Percentiles rank a stretch among this genome's conserved stretches.
phyloP scores from a whole-genome alignment of 345 rosid genomes.

The Murraya koenigii region DNA sequence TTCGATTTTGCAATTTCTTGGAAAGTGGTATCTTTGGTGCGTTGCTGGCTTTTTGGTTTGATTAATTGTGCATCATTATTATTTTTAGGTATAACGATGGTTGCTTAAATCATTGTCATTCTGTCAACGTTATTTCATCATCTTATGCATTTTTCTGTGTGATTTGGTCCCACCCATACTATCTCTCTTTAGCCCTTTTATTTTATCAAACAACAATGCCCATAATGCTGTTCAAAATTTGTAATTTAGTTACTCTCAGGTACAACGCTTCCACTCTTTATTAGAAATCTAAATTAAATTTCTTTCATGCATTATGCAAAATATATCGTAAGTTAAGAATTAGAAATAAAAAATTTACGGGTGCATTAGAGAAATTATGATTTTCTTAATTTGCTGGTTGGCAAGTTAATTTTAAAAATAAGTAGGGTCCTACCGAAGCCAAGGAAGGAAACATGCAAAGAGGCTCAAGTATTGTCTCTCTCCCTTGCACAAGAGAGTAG shows the following conservation, averaged over 20 bases:
- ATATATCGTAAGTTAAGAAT: too few relatives aligned
- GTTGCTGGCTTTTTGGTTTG: not conserved
- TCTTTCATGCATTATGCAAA: too few relatives aligned
- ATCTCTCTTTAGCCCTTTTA: not conserved
- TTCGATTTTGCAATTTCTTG: not conserved
- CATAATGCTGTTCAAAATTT: not conserved
- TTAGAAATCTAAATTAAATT: too few relatives aligned
- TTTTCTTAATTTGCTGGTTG: too few relatives aligned
- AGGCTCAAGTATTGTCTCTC: not conserved
- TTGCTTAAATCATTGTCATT: not conserved
- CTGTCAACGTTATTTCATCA: not conserved
- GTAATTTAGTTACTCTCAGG: too few relatives aligned
- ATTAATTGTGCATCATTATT: too few relatives aligned
- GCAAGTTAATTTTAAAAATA: too few relatives aligned
- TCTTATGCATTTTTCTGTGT: not conserved
- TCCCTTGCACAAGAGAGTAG: not conserved
- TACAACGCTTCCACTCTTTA: too few relatives aligned
- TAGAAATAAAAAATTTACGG: too few relatives aligned
- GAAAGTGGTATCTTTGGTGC: not conserved
- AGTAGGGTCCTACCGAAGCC: not conserved
- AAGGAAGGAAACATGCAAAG: not conserved
- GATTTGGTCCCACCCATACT: not conserved
- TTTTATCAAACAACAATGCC: too few relatives aligned
- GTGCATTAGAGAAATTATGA: too few relatives aligned
- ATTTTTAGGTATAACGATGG: not conserved